phyloP scores from a whole-genome alignment of 2,329 filamentous ascomycete genomes.

The Talaromyces sp. region DNA sequence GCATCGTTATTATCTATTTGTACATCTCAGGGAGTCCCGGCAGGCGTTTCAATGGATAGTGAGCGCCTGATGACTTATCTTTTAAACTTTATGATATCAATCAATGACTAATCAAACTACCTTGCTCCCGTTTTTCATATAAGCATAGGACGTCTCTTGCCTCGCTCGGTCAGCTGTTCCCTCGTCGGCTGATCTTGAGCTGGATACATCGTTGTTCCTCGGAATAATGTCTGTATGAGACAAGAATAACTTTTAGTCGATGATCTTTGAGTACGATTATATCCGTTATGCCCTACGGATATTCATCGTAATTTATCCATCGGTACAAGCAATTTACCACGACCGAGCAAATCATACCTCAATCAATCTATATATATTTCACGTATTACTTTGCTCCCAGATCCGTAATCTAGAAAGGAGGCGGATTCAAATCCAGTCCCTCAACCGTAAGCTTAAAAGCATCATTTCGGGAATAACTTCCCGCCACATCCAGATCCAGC shows the following conservation, averaged over 20 bases:
- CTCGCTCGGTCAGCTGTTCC: conserved; percentile 47
- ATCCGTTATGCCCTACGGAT: conserved; percentile 33
- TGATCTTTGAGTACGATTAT: conserved; percentile 52
- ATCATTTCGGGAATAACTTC: conserved; percentile 76
- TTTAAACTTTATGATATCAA: conserved; percentile 4
- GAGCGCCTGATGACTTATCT: neutral
- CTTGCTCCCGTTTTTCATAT: too few species aligned
- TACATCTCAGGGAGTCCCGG: conserved; percentile 17
- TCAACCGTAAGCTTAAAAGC: conserved; percentile 59
- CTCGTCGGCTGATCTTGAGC: conserved; percentile 39
- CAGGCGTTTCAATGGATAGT: conserved; percentile 13
- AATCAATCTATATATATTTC: neutral
- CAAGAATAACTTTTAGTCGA: conserved; percentile 40
- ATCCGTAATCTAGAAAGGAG: conserved; percentile 37
- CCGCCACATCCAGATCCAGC: conserved; percentile 77
- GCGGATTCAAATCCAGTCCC: conserved; percentile 57
- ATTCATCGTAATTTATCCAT: conserved; percentile 47
- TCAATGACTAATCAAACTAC: neutral
- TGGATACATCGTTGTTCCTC: conserved; percentile 32
- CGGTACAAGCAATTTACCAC: conserved; percentile 31
- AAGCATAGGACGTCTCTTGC: conserved; percentile 41
- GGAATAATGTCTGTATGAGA: conserved; percentile 40
- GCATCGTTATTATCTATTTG: neutral
- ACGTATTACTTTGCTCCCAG: neutral
- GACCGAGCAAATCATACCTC: neutral